These are phyloP conservation scores for Metarhizium rileyi DNA, from an alignment of 2,329 filamentous ascomycete species.

Conservation along the genomic window DNA sequence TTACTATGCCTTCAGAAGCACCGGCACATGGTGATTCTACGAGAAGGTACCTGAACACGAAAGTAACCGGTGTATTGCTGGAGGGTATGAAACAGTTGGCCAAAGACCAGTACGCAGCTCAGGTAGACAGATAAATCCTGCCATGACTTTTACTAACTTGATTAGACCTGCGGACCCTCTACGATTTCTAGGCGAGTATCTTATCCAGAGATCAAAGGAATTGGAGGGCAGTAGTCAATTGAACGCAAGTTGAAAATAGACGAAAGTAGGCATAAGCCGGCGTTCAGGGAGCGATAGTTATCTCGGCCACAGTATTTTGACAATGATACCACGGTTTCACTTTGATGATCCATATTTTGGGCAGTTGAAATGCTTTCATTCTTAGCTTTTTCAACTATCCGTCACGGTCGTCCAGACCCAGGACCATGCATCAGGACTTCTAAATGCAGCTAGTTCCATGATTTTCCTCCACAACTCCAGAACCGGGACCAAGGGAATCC, in stretches of 20 bases:
- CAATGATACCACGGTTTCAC: slow-evolving; percentile 1
- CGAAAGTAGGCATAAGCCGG: slow-evolving; percentile 2
- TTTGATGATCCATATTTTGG: neutral
- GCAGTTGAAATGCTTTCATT: slow-evolving; percentile 21
- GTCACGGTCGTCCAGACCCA: slow-evolving; percentile 21
- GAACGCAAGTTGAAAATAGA: slow-evolving; percentile 8
- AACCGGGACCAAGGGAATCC: slow-evolving; percentile 29
- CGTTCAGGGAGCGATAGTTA: slow-evolving; percentile 5
- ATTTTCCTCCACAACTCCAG: slow-evolving; percentile 34
- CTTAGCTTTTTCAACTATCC: slow-evolving; percentile 21
- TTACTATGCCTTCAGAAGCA: slow-evolving; percentile 49
- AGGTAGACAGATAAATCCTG: slow-evolving; percentile 6
- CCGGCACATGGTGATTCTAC: slow-evolving; percentile 58
- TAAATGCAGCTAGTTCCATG: slow-evolving; percentile 34
- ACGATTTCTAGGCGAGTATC: slow-evolving; percentile 58
- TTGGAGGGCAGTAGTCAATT: slow-evolving; percentile 33
- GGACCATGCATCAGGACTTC: slow-evolving; percentile 32
- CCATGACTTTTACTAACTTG: neutral
- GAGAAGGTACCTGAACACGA: slow-evolving; percentile 61
- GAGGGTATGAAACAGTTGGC: slow-evolving; percentile 68
- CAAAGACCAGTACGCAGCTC: slow-evolving; percentile 55
- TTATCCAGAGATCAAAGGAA: slow-evolving; percentile 59
- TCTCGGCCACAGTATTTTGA: neutral
- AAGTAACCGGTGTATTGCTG: slow-evolving; percentile 56
- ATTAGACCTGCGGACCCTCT: slow-evolving; percentile 56